Percentiles rank a stretch among this genome's conserved stretches.
These are phyloP conservation scores for Tolypocladium tundrense DNA, from an alignment of 2,329 filamentous ascomycete species.

Conservation along the genomic window DNA sequence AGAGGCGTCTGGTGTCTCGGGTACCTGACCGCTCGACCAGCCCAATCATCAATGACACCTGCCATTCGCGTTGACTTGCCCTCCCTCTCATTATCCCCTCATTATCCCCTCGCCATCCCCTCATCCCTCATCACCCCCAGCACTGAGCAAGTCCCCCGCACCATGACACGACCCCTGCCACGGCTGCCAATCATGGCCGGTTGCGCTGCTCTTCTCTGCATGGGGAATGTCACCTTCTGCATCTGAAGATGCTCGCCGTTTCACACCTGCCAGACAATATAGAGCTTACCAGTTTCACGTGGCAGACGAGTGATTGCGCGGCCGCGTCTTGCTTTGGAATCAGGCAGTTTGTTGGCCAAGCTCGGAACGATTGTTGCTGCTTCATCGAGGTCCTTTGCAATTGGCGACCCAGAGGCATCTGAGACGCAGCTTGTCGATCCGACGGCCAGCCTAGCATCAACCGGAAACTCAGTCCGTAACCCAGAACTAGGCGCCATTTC, in stretches of 20 bases:
- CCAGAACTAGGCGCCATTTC: too few relatives aligned
- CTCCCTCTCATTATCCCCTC: not conserved
- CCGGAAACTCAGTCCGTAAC: too few relatives aligned
- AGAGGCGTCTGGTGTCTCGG: not conserved
- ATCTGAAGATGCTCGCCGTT: not conserved
- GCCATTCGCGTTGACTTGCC: not conserved
- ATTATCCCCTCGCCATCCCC: not conserved
- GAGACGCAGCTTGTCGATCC: not conserved
- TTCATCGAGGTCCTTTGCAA: not conserved
- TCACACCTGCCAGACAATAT: not conserved
- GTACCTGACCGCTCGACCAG: not conserved
- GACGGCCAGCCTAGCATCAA: not conserved
- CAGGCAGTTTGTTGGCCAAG: not conserved
- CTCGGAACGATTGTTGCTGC: not conserved
- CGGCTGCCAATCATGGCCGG: not conserved
- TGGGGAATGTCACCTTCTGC: not conserved
- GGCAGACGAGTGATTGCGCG: not conserved
- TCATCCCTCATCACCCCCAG: not conserved
- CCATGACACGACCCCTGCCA: not conserved
- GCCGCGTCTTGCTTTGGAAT: not conserved
- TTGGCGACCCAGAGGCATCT: not conserved
- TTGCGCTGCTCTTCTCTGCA: not conserved
- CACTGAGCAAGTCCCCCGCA: not conserved
- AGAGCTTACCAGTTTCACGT: not conserved
- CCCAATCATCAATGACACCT: not conserved